A percentile compares a stretch with the other conserved stretches of the same genome.
phyloP scores from a whole-genome alignment of 2,329 filamentous ascomycete genomes.

The Exophiala sideris region DNA sequence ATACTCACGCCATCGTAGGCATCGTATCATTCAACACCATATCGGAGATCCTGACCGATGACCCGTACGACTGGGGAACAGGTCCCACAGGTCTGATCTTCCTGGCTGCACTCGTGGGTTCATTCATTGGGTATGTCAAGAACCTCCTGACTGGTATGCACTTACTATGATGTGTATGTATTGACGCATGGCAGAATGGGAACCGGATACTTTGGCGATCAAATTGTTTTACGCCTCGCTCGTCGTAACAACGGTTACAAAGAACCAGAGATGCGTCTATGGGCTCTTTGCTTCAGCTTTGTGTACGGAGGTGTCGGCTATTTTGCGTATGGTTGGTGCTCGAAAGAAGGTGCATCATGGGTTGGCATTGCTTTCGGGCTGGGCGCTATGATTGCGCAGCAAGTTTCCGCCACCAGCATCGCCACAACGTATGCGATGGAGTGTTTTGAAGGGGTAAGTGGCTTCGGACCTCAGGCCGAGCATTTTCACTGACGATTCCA shows the following conservation, averaged over 20 bases:
- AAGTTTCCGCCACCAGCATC: not conserved
- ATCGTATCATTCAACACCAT: not conserved
- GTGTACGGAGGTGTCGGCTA: not conserved
- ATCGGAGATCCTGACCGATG: not conserved
- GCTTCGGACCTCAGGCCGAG: not conserved
- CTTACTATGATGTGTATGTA: too few relatives aligned
- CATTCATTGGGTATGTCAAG: not conserved
- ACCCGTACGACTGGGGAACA: not conserved
- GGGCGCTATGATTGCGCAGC: not conserved
- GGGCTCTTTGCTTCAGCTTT: not conserved
- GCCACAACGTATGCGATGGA: not conserved
- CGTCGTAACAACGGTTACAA: not conserved
- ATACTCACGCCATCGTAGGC: not conserved
- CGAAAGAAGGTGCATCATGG: not conserved
- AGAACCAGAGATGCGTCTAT: not conserved
- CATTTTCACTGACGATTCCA: not conserved
- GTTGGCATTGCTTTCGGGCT: not conserved
- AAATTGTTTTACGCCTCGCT: not conserved
- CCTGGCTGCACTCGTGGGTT: not conserved
- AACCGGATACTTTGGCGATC: not conserved
- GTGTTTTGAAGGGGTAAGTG: not conserved
- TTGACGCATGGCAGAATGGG: not conserved
- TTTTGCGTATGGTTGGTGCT: not conserved
- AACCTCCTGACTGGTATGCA: not conserved
- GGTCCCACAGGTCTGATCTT: not conserved